Evolutionary conservation across 306 rosid species (phyloP), one percentile per base, ranked within the genome.

Genomic region (barrel medic (Medicago truncatula)): DNA sequence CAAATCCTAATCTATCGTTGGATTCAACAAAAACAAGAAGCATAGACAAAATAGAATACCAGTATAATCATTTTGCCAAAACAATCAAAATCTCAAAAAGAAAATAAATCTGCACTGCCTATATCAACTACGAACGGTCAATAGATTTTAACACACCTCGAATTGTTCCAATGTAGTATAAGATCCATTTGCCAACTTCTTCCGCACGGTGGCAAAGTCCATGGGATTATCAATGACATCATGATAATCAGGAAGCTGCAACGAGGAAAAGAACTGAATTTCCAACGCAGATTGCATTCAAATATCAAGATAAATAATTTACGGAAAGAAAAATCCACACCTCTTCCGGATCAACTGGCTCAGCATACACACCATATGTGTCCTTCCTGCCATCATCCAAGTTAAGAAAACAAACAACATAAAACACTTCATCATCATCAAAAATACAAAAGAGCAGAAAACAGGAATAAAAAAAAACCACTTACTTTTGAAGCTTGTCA

Each of bases 261-360:
- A 2, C 15, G 16, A 46, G 44, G 80, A 86, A 18, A 56, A 56
- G 20, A 60, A 76, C 73, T 61, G 66, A 83, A 61, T 56, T 67
- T 57, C 12, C 75, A 81, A 57, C 50, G 41, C 52, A 21, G 47
- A 63, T 66, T 40, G 73, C 54, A 81, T 79, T 81, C 73, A 21
- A 69, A 71, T 66, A 82, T 13, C 73, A 69, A 65, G 74, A 47
- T n/a, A 74, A 43, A 73, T 39, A 44, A 74, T 63, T 70, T 28
- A 40, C 63, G 23, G 5, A 60, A 54, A 70, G 40, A 49, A 78
- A 70, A 52, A 2, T 62, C 49, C 73, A 60, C 54, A 95, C 99
- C 96, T 96, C 99, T 76, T 96, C 98, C 12, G 97, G 98, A 88
- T 96, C 99, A 77, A 92, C 99, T 6, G 99, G 98, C 57, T 96